Evolutionary conservation across 495 filamentous ascomycete species (phyloP).

Genomic region (Evernia prunastri): DNA sequence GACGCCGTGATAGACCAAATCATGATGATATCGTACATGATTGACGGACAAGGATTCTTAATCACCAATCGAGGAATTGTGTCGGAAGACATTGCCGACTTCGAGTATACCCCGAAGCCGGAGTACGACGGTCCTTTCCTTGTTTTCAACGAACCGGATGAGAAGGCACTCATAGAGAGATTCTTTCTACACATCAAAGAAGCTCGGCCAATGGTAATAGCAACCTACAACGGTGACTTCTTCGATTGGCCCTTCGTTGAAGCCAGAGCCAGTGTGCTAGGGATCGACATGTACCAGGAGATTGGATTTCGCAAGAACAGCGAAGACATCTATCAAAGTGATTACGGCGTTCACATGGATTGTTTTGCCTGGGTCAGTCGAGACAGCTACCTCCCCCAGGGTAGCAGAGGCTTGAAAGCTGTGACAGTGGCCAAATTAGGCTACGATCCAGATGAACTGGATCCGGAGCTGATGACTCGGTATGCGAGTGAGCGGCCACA

Average conservation of each 20-base stretch:
- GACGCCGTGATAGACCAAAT: slow-evolving; percentile 92
- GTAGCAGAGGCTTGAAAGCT: slow-evolving; percentile 93
- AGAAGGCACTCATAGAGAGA: slow-evolving; percentile 77
- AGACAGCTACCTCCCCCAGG: slow-evolving; percentile 96
- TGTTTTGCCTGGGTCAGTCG: slow-evolving; percentile 98
- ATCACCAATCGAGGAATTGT: slow-evolving; percentile 98
- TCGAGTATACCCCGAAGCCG: slow-evolving; percentile 95
- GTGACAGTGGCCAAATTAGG: slow-evolving; percentile 96
- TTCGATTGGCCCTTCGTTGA: slow-evolving; percentile 99
- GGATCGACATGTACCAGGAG: slow-evolving; percentile 99
- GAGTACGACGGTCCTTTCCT: slow-evolving; percentile 94
- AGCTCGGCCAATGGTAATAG: slow-evolving; percentile 89
- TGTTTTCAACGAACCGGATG: slow-evolving; percentile 96
- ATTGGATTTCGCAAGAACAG: slow-evolving; percentile 92
- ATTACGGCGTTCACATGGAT: slow-evolving; percentile 97
- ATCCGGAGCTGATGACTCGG: slow-evolving; percentile 95
- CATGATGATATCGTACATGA: slow-evolving; percentile 99
- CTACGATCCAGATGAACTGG: slow-evolving; percentile 96
- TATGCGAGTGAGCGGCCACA: slow-evolving; percentile 91
- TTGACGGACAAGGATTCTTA: slow-evolving; percentile 94
- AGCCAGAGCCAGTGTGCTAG: slow-evolving; percentile 79
- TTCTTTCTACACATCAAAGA: slow-evolving; percentile 97
- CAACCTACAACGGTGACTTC: slow-evolving; percentile 99
- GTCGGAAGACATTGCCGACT: slow-evolving; percentile 94
- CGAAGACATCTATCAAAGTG: slow-evolving; percentile 92